These are phyloP conservation scores for Logfia minima DNA, from an alignment of 129 eudicot species.

Conservation along the genomic window DNA sequence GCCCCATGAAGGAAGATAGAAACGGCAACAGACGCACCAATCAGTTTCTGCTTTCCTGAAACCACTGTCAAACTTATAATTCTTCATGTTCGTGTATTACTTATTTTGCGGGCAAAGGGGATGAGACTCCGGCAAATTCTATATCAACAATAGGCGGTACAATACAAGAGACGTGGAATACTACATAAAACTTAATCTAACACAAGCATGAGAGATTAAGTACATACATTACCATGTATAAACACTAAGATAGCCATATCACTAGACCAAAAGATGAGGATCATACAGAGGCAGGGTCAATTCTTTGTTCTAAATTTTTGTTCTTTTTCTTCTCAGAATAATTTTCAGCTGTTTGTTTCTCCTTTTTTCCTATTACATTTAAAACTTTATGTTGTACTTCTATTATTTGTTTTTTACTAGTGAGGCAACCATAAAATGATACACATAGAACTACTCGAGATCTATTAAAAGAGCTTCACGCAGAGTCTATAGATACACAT, in stretches of 20 bases:
- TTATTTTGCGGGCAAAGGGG: background rate
- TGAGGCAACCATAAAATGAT: background rate
- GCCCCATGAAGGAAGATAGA: constrained; percentile 31
- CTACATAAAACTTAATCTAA: too few relatives aligned
- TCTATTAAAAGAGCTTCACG: background rate
- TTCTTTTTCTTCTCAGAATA: background rate
- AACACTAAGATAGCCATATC: too few relatives aligned
- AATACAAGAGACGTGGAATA: too few relatives aligned
- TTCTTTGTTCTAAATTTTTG: background rate
- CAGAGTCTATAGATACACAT: too few relatives aligned
- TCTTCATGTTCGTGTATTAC: background rate
- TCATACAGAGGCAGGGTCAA: background rate
- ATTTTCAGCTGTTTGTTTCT: background rate
- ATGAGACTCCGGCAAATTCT: too few relatives aligned
- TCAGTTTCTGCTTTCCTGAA: constrained; percentile 17
- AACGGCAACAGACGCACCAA: background rate
- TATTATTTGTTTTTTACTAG: background rate
- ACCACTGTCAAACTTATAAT: constrained; percentile 3
- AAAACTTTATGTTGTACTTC: background rate
- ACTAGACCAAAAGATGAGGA: too few relatives aligned
- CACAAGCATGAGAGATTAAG: too few relatives aligned
- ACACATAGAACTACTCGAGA: background rate
- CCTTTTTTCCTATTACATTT: background rate
- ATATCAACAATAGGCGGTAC: too few relatives aligned
- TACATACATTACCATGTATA: too few relatives aligned